phyloP scores from a whole-genome alignment of 129 eudicot species.

The Pittosporum tobira region DNA sequence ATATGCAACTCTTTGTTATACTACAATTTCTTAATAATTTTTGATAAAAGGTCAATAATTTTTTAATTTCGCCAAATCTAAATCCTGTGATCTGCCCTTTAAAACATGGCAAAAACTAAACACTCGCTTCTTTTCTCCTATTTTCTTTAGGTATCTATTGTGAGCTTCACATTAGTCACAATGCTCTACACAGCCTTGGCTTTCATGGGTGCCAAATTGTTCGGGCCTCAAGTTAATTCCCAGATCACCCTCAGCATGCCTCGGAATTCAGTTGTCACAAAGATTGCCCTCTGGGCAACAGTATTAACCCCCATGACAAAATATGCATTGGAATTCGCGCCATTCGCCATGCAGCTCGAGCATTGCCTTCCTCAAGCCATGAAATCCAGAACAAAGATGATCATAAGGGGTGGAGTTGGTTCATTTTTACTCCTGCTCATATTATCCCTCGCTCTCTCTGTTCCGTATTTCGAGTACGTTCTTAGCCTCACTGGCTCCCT shows the following conservation, averaged over 20 bases:
- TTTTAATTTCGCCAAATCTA: no score
- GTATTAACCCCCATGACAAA: conserved; percentile 87
- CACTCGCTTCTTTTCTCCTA: neutral
- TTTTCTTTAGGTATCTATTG: conserved; percentile 57
- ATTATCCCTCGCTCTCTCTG: conserved; percentile 57
- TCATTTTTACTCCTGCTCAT: conserved; percentile 50
- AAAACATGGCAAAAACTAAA: neutral
- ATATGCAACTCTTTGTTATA: no score
- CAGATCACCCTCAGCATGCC: conserved; percentile 92
- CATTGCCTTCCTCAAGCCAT: conserved; percentile 44
- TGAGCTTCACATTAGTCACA: conserved; percentile 66
- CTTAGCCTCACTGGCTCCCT: conserved; percentile 85
- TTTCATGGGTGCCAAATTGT: conserved; percentile 76
- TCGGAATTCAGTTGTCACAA: conserved; percentile 40
- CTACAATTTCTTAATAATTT: no score
- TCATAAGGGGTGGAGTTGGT: conserved; percentile 58
- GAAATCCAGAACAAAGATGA: conserved; percentile 51
- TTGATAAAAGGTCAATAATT: no score
- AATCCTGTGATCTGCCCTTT: no score
- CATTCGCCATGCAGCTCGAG: conserved; percentile 70
- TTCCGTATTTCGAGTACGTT: conserved; percentile 76
- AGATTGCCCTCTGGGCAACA: conserved; percentile 83
- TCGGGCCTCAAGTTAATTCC: conserved; percentile 63
- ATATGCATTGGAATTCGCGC: conserved; percentile 82
- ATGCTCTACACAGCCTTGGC: conserved; percentile 53